phyloP scores from a whole-genome alignment of 169 alveolate genomes.

The Theileria parva region DNA sequence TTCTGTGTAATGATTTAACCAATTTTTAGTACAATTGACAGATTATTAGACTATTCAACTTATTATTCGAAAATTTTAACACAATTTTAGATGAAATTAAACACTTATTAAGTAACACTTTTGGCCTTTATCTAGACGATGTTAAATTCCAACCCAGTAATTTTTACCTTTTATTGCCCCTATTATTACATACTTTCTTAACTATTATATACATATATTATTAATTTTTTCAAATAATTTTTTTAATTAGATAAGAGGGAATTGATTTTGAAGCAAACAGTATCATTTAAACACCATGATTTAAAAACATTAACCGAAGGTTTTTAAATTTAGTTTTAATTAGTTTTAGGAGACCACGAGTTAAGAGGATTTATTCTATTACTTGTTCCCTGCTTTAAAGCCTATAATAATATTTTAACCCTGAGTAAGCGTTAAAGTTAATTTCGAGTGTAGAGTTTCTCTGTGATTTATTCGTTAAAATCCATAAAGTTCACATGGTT shows the following conservation, averaged over 20 bases:
- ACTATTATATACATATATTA: too few species aligned
- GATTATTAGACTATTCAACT: not conserved
- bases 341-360: slow-evolving; percentile 57
- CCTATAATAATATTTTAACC: slow-evolving; percentile 29
- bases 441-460: slow-evolving; percentile 23
- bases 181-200: not conserved
- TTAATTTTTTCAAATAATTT: not conserved
- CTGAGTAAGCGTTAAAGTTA: slow-evolving; percentile 19
- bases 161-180: not conserved
- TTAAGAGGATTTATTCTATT: slow-evolving; percentile 59
- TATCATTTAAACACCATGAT: slow-evolving; percentile 62
- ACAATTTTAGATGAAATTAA: slow-evolving; percentile 46
- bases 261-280: slow-evolving; percentile 50
- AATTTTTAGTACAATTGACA: not conserved
- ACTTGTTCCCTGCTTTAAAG: slow-evolving; percentile 55
- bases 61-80: not conserved
- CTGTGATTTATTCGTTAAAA: slow-evolving; percentile 31
- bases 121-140: slow-evolving; percentile 57
- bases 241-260: slow-evolving; percentile 36
- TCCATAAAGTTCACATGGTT: slow-evolving; percentile 48
- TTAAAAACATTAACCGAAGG: slow-evolving; percentile 46
- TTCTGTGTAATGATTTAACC: slow-evolving; percentile 12
- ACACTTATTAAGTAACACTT: slow-evolving; percentile 1
- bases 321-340: not conserved
- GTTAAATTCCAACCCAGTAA: slow-evolving; percentile 31